Evolutionary conservation across 2,329 filamentous ascomycete species (phyloP), one percentile per base, ranked within the genome.

Genomic region (Epichloe sibirici): DNA sequence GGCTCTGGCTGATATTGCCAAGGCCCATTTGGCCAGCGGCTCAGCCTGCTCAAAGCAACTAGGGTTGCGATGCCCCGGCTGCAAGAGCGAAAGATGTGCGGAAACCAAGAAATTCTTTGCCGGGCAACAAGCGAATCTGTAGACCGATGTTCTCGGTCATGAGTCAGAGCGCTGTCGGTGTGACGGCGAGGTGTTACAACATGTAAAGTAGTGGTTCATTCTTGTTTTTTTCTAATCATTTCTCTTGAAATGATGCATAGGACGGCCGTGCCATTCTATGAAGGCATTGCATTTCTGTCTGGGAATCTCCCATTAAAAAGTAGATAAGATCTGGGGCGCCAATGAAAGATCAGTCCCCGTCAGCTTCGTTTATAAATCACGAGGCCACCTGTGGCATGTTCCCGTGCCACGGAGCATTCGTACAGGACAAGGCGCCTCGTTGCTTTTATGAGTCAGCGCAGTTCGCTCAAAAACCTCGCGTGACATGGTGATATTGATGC

Each of bases 51-150:
- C 88, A 34, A 74, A 74, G 53, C 93, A 97, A 71, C 90, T 98
- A 88, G 82, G 82, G 8, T 71, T 98, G 59, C 82, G 93, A 61
- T 98, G 93, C 71, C 93, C 94, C 2, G 90, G 88, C 5, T 98
- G 93, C 72, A 90, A 82, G 69, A 97, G 87, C 65, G 88, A 94
- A 63, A 80, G 85, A 61, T 98, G 93, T 69, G 69, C 84, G 51
- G 89, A 90, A 69, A 84, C 83, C 50, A 86, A 86, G 69, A 79
- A 77, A 61, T 85, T 84, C 66, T 85, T 84, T 63, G 75, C 76
- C 6, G 63, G 64, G 48, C 68, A 71, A 56, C 65, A 70, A 54
- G 60, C 57, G 53, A 58, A 57, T 34, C 54, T 67, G 44, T 53
- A 55, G 44, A 21, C 17, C 15, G 44, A 43, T 12, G 7, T 45